These are phyloP conservation scores for Talaromyces piceae DNA, from an alignment of 2,329 filamentous ascomycete species.

Conservation along the genomic window DNA sequence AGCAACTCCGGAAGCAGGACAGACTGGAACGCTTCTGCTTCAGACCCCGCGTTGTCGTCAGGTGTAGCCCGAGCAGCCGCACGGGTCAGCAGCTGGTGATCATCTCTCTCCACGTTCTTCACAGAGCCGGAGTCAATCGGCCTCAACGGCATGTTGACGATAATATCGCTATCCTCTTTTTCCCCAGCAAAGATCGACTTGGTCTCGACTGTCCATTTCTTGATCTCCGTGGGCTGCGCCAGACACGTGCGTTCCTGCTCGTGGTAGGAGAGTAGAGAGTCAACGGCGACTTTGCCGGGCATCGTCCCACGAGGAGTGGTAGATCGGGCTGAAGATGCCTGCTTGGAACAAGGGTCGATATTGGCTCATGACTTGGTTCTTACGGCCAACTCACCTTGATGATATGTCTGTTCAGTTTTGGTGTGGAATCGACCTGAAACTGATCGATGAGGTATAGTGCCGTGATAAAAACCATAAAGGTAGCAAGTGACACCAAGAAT, in stretches of 20 bases:
- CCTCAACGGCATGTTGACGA: not conserved
- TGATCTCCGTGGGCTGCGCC: not conserved
- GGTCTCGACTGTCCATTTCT: not conserved
- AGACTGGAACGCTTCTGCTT: not conserved
- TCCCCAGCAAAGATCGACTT: not conserved
- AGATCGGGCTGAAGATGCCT: not conserved
- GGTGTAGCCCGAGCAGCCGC: not conserved
- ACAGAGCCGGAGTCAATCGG: not conserved
- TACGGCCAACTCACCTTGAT: not conserved
- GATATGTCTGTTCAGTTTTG: not conserved
- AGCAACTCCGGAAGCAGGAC: not conserved
- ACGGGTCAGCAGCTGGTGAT: not conserved
- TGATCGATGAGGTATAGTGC: not conserved
- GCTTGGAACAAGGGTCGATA: too few relatives aligned
- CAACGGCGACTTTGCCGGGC: not conserved
- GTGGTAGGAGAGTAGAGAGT: not conserved
- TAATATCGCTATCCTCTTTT: not conserved
- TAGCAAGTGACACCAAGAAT: not conserved
- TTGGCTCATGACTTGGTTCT: not conserved
- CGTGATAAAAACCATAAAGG: not conserved
- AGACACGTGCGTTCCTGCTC: not conserved
- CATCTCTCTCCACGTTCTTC: not conserved
- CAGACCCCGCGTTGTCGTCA: not conserved
- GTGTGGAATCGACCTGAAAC: not conserved
- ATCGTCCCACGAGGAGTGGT: too few relatives aligned